Percentiles rank a stretch among this genome's conserved stretches.
Conservation (phyloP, 305 asterid species). For the Caryopteris hybrid region DNA sequence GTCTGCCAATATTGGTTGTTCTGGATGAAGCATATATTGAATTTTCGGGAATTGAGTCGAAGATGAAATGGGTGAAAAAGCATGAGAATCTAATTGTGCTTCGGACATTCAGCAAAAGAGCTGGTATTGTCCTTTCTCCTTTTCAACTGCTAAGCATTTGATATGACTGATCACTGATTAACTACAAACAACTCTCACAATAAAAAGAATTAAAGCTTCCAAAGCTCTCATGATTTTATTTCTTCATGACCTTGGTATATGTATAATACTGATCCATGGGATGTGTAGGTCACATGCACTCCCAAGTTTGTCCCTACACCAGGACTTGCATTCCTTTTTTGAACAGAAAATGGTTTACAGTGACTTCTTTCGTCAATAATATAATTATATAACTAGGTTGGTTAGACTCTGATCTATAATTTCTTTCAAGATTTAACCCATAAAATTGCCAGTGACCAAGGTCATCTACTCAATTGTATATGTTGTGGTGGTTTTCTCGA, state of each 20-base stretch:
- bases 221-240: background rate
- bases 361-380: background rate
- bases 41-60: constrained; percentile 77
- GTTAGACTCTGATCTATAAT: background rate
- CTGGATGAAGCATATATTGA: constrained; percentile 96
- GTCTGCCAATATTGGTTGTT: constrained; percentile 77
- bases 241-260: background rate
- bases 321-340: background rate
- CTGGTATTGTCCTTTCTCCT: constrained; percentile 49
- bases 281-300: background rate
- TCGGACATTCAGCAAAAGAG: constrained; percentile 96
- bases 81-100: constrained; percentile 88
- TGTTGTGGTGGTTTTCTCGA: background rate
- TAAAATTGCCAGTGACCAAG: background rate
- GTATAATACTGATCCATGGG: background rate
- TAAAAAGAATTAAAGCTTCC: background rate
- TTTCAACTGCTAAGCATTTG: constrained; percentile 1
- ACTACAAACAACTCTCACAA: background rate
- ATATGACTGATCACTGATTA: background rate
- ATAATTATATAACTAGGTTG: background rate
- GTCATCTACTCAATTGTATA: background rate
- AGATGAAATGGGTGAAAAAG: constrained; percentile 96
- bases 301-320: background rate
- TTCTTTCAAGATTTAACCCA: background rate
- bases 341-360: background rate